A percentile compares a stretch with the other conserved stretches of the same genome.
These are phyloP conservation scores for Leccinum imitatum DNA, from an alignment of 768 basidiomycete species.

Conservation along the genomic window DNA sequence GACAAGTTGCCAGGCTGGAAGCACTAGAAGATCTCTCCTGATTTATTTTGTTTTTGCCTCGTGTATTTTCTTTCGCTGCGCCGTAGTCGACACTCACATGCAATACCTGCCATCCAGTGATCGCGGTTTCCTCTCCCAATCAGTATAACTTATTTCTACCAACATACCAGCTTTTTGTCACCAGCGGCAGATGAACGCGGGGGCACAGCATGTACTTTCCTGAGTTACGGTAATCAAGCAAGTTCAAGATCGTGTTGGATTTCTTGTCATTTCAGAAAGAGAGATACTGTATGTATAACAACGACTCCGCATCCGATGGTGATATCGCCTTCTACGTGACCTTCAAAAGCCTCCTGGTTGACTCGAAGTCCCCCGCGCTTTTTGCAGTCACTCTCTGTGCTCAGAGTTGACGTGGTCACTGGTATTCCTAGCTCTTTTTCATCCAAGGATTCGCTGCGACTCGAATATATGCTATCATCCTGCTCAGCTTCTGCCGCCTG, in stretches of 20 bases:
- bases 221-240: background rate
- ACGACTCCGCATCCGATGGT: background rate
- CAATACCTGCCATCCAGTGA: background rate
- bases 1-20: slow-evolving; percentile 54
- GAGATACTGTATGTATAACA: background rate
- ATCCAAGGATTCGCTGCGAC: background rate
- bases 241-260: background rate
- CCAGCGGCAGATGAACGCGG: background rate
- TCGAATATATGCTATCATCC: background rate
- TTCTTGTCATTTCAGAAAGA: background rate
- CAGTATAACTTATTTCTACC: background rate
- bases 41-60: slow-evolving; percentile 5
- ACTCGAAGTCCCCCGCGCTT: background rate
- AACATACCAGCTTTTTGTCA: background rate
- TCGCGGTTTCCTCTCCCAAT: background rate
- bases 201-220: background rate
- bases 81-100: slow-evolving; percentile 7
- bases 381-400: background rate
- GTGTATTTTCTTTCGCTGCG: slow-evolving; percentile 4
- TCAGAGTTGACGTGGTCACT: slow-evolving; percentile 3
- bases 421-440: background rate
- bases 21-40: slow-evolving; percentile 40
- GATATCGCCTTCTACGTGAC: background rate
- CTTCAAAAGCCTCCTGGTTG: background rate
- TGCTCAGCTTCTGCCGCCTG: background rate